phyloP scores from a whole-genome alignment of 2,329 filamentous ascomycete genomes.

The Aspergillus tanneri region DNA sequence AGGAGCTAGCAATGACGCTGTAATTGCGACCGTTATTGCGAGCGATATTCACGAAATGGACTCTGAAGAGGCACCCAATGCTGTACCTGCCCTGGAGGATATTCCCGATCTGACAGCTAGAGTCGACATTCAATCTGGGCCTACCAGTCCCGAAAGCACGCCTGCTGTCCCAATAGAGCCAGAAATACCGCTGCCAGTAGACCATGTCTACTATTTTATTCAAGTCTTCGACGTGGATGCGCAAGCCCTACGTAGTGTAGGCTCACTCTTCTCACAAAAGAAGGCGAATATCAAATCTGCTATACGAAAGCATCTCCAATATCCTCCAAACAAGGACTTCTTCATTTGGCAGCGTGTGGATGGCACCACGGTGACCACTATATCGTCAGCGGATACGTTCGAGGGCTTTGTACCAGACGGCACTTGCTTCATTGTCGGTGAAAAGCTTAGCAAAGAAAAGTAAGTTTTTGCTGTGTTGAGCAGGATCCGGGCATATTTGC shows the following conservation, averaged over 20 bases:
- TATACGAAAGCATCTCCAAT: constrained; percentile 41
- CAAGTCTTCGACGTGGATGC: constrained; percentile 54
- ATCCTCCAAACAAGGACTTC: constrained; percentile 41
- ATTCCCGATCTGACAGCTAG: constrained; percentile 8
- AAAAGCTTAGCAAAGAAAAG: constrained; percentile 39
- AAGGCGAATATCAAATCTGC: constrained; percentile 42
- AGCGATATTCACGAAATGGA: constrained; percentile 30
- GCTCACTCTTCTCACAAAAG: constrained; percentile 44
- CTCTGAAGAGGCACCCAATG: constrained; percentile 8
- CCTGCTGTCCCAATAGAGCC: constrained; percentile 14
- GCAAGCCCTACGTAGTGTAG: constrained; percentile 42
- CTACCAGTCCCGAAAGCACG: constrained; percentile 16
- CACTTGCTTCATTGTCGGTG: constrained; percentile 43
- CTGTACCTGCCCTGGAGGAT: constrained; percentile 1
- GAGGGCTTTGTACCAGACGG: constrained; percentile 38
- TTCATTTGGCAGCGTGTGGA: constrained; percentile 46
- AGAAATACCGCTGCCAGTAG: constrained; percentile 25
- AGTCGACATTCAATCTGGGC: constrained; percentile 16
- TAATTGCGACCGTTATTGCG: constrained; percentile 31
- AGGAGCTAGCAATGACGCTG: constrained; percentile 25
- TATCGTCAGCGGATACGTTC: constrained; percentile 38
- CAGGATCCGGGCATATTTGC: too few relatives aligned
- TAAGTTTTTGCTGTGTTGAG: too few relatives aligned
- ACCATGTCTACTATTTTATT: constrained; percentile 49
- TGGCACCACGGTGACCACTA: constrained; percentile 34